These are phyloP conservation scores for Gastrolobium villosum DNA, from an alignment of 306 rosid species.

Conservation along the genomic window DNA sequence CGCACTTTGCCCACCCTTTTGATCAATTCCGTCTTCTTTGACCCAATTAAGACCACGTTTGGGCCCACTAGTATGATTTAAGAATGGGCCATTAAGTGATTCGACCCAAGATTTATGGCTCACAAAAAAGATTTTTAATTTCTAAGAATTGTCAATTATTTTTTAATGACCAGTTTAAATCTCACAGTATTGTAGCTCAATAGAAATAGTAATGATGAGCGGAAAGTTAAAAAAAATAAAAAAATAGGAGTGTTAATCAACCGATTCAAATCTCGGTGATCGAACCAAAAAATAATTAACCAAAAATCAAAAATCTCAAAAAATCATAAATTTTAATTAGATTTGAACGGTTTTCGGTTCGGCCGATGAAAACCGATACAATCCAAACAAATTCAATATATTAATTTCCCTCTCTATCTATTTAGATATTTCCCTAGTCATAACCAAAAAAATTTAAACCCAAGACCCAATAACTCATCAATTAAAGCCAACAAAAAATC, in stretches of 20 bases:
- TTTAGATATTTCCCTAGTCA: no score
- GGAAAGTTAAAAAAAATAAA: not conserved
- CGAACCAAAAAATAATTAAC: no score
- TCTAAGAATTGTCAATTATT: not conserved
- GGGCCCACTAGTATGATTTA: not conserved
- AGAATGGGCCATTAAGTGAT: not conserved
- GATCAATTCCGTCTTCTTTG: slow-evolving; percentile 7
- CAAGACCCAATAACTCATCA: no score
- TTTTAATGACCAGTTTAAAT: not conserved
- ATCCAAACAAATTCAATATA: no score
- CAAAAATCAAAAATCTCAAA: no score
- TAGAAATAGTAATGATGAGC: not conserved
- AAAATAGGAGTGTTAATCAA: not conserved
- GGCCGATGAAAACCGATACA: no score
- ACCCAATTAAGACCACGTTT: slow-evolving; percentile 30
- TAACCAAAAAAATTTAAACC: no score
- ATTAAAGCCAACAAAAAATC: no score
- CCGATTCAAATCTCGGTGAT: no score
- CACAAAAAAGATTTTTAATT: not conserved
- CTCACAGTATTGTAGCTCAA: not conserved
- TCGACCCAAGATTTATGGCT: slow-evolving; percentile 1
- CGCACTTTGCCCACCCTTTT: not conserved
- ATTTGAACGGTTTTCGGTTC: no score
- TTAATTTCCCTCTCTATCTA: no score
- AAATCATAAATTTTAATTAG: no score